Evolutionary conservation across 257 asterid species (phyloP), one percentile per base, ranked within the genome.

Genomic region (Penstemon newberryi): DNA sequence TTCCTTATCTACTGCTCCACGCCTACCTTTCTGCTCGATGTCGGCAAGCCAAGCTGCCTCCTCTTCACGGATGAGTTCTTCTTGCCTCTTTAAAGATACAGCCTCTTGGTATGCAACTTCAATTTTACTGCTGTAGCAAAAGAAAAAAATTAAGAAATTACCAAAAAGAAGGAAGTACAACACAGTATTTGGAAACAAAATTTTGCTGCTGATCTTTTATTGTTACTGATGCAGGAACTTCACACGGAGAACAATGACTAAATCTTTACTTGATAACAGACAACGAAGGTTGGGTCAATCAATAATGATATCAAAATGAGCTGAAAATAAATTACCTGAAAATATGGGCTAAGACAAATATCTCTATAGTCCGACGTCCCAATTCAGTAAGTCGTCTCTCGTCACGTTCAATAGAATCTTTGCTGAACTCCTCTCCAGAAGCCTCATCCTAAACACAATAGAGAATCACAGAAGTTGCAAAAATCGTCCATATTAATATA

Each of bases 321-420:
- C 37, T 15, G 12, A 40, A 42, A 18, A 59, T 46, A 4, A 44
- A 65, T 56, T 80, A 90, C 99, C 96, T 94, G 83, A 89, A 94
- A 64, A 94, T 84, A 71, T 94, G 96, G 66, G 86, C 89, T 25
- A 94, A 82, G 68, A 89, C 85, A 73, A 88, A 89, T 76, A 87
- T 87, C 81, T 94, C 99, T 67, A 94, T 87, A 67, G 99, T 94
- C 66, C 96, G 87, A 44, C 97, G 91, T 65, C 99, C 99, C 77
- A 94, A 82, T 77, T 89, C 96, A 77, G 97, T 89, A 51, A 94
- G 90, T 59, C 97, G 83, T 80, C 95, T 89, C 86, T 91, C 96
- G 56, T 89, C 98, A 42, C 89, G 84, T 65, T 85, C 95, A 67
- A 86, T 76, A 68, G 91, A 85, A 76, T 91, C 94, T 79, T 83